Conservation (phyloP, 768 basidiomycete genomes). For the Solioccasus polychromus region DNA sequence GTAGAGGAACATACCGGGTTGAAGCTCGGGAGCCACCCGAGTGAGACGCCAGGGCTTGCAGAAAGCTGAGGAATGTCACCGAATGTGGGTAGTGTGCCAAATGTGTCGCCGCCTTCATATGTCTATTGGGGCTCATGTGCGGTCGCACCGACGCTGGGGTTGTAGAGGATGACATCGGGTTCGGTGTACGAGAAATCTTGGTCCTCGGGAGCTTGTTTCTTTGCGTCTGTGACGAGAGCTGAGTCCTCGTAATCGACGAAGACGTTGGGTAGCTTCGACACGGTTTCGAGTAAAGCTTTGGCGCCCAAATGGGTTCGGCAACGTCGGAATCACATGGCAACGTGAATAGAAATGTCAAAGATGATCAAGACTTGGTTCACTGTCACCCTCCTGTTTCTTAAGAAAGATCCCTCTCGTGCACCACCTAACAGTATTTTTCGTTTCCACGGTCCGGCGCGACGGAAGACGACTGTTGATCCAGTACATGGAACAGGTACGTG, state of each 20-base stretch:
- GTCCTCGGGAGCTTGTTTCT: constrained; percentile 54
- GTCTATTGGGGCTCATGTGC: constrained; percentile 91
- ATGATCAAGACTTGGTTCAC: too few relatives aligned
- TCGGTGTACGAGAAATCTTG: constrained; percentile 76
- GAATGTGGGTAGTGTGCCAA: constrained; percentile 87
- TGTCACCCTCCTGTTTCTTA: too few relatives aligned
- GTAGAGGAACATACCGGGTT: constrained; percentile 64
- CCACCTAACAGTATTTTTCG: too few relatives aligned
- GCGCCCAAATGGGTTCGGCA: too few relatives aligned
- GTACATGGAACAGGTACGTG: too few relatives aligned
- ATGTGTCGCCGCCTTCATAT: constrained; percentile 86
- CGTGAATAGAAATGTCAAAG: too few relatives aligned
- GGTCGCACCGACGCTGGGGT: constrained; percentile 91
- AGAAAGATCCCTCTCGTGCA: too few relatives aligned
- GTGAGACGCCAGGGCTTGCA: constrained; percentile 59
- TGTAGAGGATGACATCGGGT: constrained; percentile 92
- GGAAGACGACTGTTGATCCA: too few relatives aligned
- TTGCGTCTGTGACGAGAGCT: constrained; percentile 76
- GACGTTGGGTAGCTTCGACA: constrained; percentile 44
- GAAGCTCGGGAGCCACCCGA: constrained; percentile 93
- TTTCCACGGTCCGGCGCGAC: too few relatives aligned
- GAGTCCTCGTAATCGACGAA: constrained; percentile 82
- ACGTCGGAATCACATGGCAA: too few relatives aligned
- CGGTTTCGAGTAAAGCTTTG: constrained; percentile 8
- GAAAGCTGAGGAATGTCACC: constrained; percentile 92